Conservation (phyloP, 768 basidiomycete species). For the Clavulina sp. region DNA sequence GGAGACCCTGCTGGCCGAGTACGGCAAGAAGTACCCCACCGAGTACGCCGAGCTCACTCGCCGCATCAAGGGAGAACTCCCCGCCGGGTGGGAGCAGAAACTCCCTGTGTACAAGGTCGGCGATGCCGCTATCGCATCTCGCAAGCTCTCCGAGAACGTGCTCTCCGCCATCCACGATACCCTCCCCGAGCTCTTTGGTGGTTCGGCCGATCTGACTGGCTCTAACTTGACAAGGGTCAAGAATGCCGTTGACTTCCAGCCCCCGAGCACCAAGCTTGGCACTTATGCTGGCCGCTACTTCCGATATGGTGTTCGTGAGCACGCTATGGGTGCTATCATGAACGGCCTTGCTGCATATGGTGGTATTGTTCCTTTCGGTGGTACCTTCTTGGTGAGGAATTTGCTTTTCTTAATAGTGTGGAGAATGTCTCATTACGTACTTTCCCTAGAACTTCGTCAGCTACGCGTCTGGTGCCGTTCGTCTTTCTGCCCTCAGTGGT, state of each 20-base stretch:
- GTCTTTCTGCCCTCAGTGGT: slow-evolving; percentile 73
- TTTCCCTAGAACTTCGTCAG: slow-evolving; percentile 68
- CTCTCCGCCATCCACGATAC: slow-evolving; percentile 54
- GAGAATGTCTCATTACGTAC: background rate
- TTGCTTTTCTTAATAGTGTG: background rate
- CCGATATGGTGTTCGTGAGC: slow-evolving; percentile 94
- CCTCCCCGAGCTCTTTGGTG: slow-evolving; percentile 75
- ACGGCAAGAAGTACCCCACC: slow-evolving; percentile 59
- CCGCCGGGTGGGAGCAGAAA: slow-evolving; percentile 68
- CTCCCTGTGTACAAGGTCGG: slow-evolving; percentile 72
- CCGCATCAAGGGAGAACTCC: slow-evolving; percentile 67
- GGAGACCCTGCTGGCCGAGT: slow-evolving; percentile 47
- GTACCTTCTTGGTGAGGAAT: slow-evolving; percentile 65
- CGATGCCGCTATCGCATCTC: slow-evolving; percentile 75
- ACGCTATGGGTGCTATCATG: slow-evolving; percentile 91
- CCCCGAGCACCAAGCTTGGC: slow-evolving; percentile 67
- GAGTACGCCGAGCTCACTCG: slow-evolving; percentile 78
- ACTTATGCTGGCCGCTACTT: slow-evolving; percentile 77
- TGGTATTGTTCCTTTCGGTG: slow-evolving; percentile 75
- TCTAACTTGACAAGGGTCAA: slow-evolving; percentile 85
- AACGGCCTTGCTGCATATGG: slow-evolving; percentile 86
- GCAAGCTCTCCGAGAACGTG: slow-evolving; percentile 84
- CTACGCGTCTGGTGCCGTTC: slow-evolving; percentile 83
- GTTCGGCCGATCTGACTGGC: slow-evolving; percentile 84
- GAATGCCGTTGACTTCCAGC: slow-evolving; percentile 79